phyloP scores from a whole-genome alignment of 1,139 yeast genomes.

The Geotrichum citri-aurantii region DNA sequence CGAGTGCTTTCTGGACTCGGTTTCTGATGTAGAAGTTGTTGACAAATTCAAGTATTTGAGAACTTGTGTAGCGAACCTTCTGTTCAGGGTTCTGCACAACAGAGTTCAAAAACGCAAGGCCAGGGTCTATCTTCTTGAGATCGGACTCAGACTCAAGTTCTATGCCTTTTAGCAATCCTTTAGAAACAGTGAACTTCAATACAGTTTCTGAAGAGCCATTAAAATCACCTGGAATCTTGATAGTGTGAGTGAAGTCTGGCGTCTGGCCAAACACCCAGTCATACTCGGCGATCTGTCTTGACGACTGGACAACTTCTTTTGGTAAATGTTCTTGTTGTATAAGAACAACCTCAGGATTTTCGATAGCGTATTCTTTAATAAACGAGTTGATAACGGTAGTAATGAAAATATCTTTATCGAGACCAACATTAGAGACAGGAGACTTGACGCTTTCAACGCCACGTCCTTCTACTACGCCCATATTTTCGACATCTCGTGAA shows the following conservation, averaged over 20 bases:
- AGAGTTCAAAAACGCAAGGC: constrained; percentile 2
- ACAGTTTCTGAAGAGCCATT: constrained; percentile 1
- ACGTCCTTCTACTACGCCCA: constrained; percentile 49
- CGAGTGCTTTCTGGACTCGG: constrained; percentile 5
- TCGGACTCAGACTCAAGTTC: constrained; percentile 6
- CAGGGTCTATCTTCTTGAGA: constrained; percentile 5
- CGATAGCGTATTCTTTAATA: constrained; percentile 30
- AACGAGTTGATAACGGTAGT: constrained; percentile 46
- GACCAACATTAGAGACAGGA: constrained; percentile 59
- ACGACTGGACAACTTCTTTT: constrained; percentile 41
- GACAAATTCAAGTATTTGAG: constrained; percentile 4
- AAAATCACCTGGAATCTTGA: constrained; percentile 28
- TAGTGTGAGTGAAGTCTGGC: constrained; percentile 53
- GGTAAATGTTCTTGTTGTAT: constrained; percentile 39
- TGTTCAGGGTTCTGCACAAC: constrained; percentile 3
- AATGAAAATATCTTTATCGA: constrained; percentile 46
- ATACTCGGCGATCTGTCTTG: constrained; percentile 51
- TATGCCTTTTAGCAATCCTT: constrained; percentile 9
- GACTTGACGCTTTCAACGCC: constrained; percentile 76
- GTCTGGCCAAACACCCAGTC: constrained; percentile 69
- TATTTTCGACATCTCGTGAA: constrained; percentile 42
- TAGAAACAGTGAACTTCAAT: constrained; percentile 13
- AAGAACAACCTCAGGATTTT: constrained; percentile 18
- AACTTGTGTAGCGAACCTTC: not conserved
- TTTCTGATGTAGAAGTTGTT: not conserved